Conservation (phyloP, 2,329 filamentous ascomycete species). For the Neofusicoccum umdonicola region DNA sequence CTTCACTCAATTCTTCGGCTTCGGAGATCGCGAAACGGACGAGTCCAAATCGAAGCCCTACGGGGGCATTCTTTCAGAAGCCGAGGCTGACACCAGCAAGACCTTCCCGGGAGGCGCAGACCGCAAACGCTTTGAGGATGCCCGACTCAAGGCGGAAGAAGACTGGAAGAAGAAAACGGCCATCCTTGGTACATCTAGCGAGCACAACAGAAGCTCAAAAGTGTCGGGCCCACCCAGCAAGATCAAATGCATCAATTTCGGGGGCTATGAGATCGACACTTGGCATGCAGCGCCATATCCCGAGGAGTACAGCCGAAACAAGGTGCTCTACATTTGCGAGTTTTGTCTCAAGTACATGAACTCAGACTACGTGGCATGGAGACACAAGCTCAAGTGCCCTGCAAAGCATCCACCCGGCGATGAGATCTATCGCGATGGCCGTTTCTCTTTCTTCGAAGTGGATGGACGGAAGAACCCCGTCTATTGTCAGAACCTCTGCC, state of each 20-base stretch:
- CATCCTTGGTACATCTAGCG: slow-evolving; percentile 62
- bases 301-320: slow-evolving; percentile 95
- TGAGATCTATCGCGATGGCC: slow-evolving; percentile 90
- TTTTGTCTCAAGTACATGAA: slow-evolving; percentile 99
- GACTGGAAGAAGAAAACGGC: slow-evolving; percentile 75
- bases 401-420: slow-evolving; percentile 96
- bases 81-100: slow-evolving; percentile 85
- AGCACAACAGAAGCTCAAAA: slow-evolving; percentile 68
- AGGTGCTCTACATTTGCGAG: slow-evolving; percentile 97
- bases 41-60: slow-evolving; percentile 92
- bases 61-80: slow-evolving; percentile 84
- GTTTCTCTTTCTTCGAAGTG: slow-evolving; percentile 94
- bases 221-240: slow-evolving; percentile 84
- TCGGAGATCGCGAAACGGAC: slow-evolving; percentile 84
- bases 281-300: slow-evolving; percentile 99
- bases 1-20: slow-evolving; percentile 80
- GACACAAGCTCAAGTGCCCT: slow-evolving; percentile 91
- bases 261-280: slow-evolving; percentile 95
- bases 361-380: slow-evolving; percentile 96
- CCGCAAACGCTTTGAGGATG: slow-evolving; percentile 81
- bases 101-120: slow-evolving; percentile 80
- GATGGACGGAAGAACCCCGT: slow-evolving; percentile 95
- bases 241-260: slow-evolving; percentile 98
- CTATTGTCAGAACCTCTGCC: slow-evolving; percentile 97
- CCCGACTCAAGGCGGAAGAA: slow-evolving; percentile 86